Conservation (phyloP, 192 early-diverging fungal genomes). For the Linnemannia hyalina region DNA sequence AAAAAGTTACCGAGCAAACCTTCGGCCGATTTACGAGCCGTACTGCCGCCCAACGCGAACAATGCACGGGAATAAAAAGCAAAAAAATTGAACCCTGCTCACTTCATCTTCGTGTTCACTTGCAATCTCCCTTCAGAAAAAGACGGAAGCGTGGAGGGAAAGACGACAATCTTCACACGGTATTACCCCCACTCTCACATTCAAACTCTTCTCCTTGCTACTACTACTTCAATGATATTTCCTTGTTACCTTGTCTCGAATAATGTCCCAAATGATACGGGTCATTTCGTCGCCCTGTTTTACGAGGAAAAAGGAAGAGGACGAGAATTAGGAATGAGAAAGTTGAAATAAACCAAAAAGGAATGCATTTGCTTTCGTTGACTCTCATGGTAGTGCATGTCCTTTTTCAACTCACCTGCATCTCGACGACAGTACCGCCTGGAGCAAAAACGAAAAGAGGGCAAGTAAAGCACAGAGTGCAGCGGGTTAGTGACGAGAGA, state of each 20-base stretch:
- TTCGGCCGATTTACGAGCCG: neutral
- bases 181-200: no score
- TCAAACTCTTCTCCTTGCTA: no score
- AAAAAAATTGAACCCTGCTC: neutral
- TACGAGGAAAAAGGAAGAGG: constrained; percentile 54
- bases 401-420: constrained; percentile 25
- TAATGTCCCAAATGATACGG: constrained; percentile 95
- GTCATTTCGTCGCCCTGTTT: constrained; percentile 99
- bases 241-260: constrained; percentile 83
- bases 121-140: neutral
- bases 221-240: neutral
- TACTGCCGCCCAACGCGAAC: neutral
- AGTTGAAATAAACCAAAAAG: constrained; percentile 37
- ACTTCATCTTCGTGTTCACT: neutral
- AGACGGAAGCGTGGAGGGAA: neutral
- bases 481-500: neutral
- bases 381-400: neutral
- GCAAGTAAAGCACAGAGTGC: neutral
- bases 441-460: neutral
- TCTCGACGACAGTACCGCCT: constrained; percentile 56
- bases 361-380: constrained; percentile 36
- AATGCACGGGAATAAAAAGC: neutral
- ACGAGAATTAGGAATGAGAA: constrained; percentile 80
- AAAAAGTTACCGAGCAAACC: neutral
- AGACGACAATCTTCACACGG: constrained; percentile 1